Percentiles rank a stretch among this genome's conserved stretches.
These are phyloP conservation scores for Arthrinium phaeospermum DNA, from an alignment of 2,329 filamentous ascomycete species.

Conservation along the genomic window DNA sequence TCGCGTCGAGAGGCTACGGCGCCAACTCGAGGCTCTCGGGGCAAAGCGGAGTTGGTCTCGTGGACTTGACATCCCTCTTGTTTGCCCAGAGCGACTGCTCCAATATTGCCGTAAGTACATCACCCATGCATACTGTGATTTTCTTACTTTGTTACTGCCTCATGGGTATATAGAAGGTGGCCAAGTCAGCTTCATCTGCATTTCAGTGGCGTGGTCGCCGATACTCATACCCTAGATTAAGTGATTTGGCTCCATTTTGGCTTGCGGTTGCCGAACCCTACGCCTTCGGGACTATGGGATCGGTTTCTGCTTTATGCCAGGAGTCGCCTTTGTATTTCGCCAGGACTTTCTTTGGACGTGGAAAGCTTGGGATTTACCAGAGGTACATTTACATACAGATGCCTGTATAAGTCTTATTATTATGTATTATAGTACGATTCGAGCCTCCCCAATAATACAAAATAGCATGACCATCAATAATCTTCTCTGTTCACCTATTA, in stretches of 20 bases:
- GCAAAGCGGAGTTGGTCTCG: slow-evolving; percentile 70
- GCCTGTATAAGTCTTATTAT: slow-evolving; percentile 28
- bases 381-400: slow-evolving; percentile 49
- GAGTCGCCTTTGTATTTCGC: slow-evolving; percentile 50
- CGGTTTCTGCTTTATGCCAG: slow-evolving; percentile 34
- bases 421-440: slow-evolving; percentile 28
- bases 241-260: slow-evolving; percentile 39
- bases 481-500: neutral
- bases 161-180: slow-evolving; percentile 68
- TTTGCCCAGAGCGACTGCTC: slow-evolving; percentile 71
- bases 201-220: slow-evolving; percentile 64
- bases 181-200: slow-evolving; percentile 52
- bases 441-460: neutral
- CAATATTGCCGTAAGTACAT: slow-evolving; percentile 45
- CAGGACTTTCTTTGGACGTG: slow-evolving; percentile 53
- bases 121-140: slow-evolving; percentile 25
- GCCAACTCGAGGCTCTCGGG: slow-evolving; percentile 77
- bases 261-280: slow-evolving; percentile 43
- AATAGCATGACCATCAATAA: slow-evolving; percentile 19
- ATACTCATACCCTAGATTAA: slow-evolving; percentile 73
- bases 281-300: slow-evolving; percentile 47
- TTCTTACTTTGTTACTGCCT: slow-evolving; percentile 20
- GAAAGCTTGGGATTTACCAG: slow-evolving; percentile 54
- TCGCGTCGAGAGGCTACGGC: slow-evolving; percentile 78
- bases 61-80: slow-evolving; percentile 81